Evolutionary conservation across 495 filamentous ascomycete species (phyloP).

Genomic region (Apodospora peruviana): DNA sequence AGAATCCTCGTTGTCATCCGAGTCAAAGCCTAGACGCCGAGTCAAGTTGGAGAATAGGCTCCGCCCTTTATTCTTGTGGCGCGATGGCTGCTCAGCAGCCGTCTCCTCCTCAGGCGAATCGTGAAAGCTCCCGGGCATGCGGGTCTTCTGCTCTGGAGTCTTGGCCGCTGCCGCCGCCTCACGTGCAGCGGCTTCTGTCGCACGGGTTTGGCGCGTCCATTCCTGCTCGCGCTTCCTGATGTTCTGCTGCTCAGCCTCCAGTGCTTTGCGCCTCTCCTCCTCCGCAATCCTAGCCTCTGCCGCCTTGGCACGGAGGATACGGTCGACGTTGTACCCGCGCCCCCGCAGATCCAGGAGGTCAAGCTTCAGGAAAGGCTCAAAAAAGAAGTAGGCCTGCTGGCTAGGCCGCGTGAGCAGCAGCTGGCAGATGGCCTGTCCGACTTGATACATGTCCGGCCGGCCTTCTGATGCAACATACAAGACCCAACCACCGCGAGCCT

Average conservation of each 20-base stretch:
- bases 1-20: slow-evolving; percentile 25
- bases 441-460: slow-evolving; percentile 76
- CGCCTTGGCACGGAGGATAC: slow-evolving; percentile 79
- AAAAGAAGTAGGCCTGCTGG: slow-evolving; percentile 74
- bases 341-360: slow-evolving; percentile 69
- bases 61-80: slow-evolving; percentile 15
- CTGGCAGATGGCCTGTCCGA: slow-evolving; percentile 75
- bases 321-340: slow-evolving; percentile 90
- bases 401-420: slow-evolving; percentile 76
- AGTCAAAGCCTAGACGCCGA: slow-evolving; percentile 60
- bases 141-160: slow-evolving; percentile 17
- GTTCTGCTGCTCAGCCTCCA: slow-evolving; percentile 67
- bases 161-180: slow-evolving; percentile 19
- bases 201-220: slow-evolving; percentile 40
- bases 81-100: slow-evolving; percentile 10
- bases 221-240: slow-evolving; percentile 57
- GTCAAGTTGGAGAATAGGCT: slow-evolving; percentile 60
- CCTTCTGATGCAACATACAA: slow-evolving; percentile 48
- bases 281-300: slow-evolving; percentile 82
- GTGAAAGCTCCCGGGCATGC: slow-evolving; percentile 47
- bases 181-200: slow-evolving; percentile 28
- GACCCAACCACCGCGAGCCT: slow-evolving; percentile 24
- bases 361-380: slow-evolving; percentile 78
- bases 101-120: slow-evolving; percentile 50
- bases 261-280: slow-evolving; percentile 65